Conservation (phyloP, 2,329 filamentous ascomycete genomes). For the Aureobasidium musti region DNA sequence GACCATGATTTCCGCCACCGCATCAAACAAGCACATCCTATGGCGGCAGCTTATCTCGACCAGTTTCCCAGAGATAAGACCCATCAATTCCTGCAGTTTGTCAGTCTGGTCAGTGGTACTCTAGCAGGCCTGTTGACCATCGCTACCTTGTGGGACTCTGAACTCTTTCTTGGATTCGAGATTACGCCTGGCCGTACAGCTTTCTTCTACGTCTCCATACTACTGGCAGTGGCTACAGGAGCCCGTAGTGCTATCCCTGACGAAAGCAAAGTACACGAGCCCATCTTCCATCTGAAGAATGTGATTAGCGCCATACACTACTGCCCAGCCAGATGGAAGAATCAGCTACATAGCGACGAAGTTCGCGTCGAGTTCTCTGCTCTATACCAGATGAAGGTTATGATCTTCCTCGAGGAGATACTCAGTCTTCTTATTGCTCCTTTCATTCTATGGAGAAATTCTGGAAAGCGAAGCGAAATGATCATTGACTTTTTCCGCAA, state of each 20-base stretch:
- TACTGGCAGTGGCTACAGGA: conserved; percentile 80
- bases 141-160: conserved; percentile 83
- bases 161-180: conserved; percentile 88
- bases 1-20: conserved; percentile 88
- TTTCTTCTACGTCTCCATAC: conserved; percentile 83
- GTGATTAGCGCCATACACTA: conserved; percentile 95
- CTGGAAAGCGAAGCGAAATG: conserved; percentile 86
- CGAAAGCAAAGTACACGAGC: conserved; percentile 86
- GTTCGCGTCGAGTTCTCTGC: conserved; percentile 87
- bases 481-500: conserved; percentile 98
- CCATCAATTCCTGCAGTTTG: conserved; percentile 77
- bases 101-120: conserved; percentile 85
- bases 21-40: conserved; percentile 91
- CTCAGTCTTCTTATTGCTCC: conserved; percentile 91
- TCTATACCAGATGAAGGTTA: conserved; percentile 86
- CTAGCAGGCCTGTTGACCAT: conserved; percentile 82
- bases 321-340: conserved; percentile 84
- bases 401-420: conserved; percentile 91
- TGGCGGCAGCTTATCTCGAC: conserved; percentile 86
- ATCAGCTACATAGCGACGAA: conserved; percentile 87
- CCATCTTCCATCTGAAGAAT: conserved; percentile 81
- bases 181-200: conserved; percentile 85
- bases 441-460: conserved; percentile 80
- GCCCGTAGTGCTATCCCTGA: conserved; percentile 79
- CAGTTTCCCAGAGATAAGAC: conserved; percentile 97